Conservation (phyloP, 176 grass and related monocot species). For the Aegilops bicornis region DNA sequence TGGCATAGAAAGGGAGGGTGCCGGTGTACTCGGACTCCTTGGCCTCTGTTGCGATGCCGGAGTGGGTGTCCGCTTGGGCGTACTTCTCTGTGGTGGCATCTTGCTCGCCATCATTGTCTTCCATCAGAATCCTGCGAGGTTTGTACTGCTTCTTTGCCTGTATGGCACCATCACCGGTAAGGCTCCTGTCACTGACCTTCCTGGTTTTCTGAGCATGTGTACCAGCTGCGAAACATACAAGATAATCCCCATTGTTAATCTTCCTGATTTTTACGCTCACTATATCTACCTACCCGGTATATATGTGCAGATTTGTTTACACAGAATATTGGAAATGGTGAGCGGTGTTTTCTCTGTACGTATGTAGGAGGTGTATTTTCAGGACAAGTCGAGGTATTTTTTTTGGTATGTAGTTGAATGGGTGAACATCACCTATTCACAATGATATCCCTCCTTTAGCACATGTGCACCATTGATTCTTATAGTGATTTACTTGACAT, state of each 20-base stretch:
- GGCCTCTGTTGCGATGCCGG: background rate
- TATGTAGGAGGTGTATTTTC: background rate
- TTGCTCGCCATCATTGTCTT: background rate
- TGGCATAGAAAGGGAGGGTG: background rate
- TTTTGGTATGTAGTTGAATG: background rate
- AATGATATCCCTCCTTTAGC: background rate
- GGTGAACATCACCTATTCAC: background rate
- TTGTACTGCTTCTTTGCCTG: background rate
- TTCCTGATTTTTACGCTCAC: background rate
- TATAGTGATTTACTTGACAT: background rate
- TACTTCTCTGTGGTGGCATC: background rate
- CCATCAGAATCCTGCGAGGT: background rate
- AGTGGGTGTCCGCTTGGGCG: background rate
- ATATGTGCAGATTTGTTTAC: too few species aligned
- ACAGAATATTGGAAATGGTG: too few species aligned
- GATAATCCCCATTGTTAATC: background rate
- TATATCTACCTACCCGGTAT: background rate
- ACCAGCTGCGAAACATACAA: conserved; percentile 3
- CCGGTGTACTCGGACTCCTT: background rate
- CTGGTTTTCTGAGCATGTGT: background rate
- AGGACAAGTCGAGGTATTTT: background rate
- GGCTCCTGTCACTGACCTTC: background rate
- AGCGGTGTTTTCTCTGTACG: too few species aligned
- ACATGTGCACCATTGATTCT: background rate
- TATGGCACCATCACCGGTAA: background rate